Base-by-base conservation (phyloP, 805 yeast species). In the Hanseniaspora guilliermondii region DNA sequence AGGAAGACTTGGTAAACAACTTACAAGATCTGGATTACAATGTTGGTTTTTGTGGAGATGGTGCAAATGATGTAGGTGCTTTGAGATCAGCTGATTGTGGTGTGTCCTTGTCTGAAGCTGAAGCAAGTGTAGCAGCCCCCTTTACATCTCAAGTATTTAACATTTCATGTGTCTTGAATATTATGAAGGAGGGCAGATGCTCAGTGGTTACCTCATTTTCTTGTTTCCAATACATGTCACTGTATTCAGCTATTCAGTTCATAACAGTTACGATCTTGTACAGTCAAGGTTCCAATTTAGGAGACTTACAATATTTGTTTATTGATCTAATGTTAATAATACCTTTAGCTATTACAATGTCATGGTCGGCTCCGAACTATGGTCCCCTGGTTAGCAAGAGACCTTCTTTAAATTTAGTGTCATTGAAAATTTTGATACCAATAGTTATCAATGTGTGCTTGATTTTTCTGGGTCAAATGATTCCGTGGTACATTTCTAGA, bases 31-130 rank as follows among this genome's bases (percentile, higher is more conserved):
- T 93, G 21, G 96, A 89, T 62, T 91, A 91, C 65, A 87, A 95
- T 0, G 95, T 87, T 47, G 96, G 97, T 2, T 93, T 93, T 68
- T 93, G 97, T 70, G 99, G 99, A 37, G 99, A 93, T 70, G 99
- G 99, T 59, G 99, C 99, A 6, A 93, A 93, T 68, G 99, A 93
- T 65, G 93, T 97, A 69, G 98, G 98, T 60, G 99, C 99, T 0
- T 73, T 93, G 56, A 93, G 91, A 63, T 96, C 96, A 14, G 97
- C 98, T 0, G 96, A 93, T 69, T 95, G 94, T 49, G 99, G 99
- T 17, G 80, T 93, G 19, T 91, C 97, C 0, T 70, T 93, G 47
- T 86, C 96, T 30, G 98, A 93, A 66, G 98, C 97, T 0, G 99
- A 93, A 65, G 98, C 98, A 0, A 85, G 95, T 3, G 97, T 93